These are phyloP conservation scores for Brassica juncea DNA, from an alignment of 345 rosid genomes.

Conservation along the genomic window DNA sequence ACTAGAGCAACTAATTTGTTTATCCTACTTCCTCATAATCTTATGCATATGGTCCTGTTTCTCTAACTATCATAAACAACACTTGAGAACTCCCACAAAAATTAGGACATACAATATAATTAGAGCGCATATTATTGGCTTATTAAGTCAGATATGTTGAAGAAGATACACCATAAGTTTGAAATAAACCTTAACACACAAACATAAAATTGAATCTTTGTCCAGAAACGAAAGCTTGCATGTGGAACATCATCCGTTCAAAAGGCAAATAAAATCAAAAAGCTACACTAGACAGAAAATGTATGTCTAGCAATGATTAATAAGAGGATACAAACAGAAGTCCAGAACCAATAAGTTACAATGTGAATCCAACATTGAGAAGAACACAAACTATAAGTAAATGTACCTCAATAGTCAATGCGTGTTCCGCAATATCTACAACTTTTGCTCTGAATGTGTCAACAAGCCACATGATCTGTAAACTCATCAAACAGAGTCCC, in stretches of 20 bases:
- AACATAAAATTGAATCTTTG: not conserved
- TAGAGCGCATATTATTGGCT: constrained; percentile 9
- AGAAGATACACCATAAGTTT: constrained; percentile 3
- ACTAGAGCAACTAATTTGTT: not conserved
- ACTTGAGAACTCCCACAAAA: not conserved
- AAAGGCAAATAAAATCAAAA: not conserved
- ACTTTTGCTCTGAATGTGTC: constrained; percentile 85
- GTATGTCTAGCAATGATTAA: constrained; percentile 6
- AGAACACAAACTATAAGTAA: constrained; percentile 7
- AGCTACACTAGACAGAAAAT: not conserved
- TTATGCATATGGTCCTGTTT: not conserved
- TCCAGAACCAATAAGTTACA: not conserved
- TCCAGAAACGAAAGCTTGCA: not conserved
- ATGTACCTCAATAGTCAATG: constrained; percentile 77
- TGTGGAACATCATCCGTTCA: constrained; percentile 7
- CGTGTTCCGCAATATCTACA: constrained; percentile 77
- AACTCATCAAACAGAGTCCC: constrained; percentile 19
- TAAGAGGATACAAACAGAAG: constrained; percentile 14
- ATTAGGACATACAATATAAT: constrained; percentile 1
- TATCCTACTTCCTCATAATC: not conserved
- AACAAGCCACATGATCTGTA: constrained; percentile 89
- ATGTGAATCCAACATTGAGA: not conserved
- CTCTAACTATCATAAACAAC: constrained; percentile 23
- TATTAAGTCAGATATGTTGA: not conserved
- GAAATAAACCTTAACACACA: constrained; percentile 10